phyloP scores from a whole-genome alignment of 495 filamentous ascomycete species.

The Astrothelium macrocarpum region DNA sequence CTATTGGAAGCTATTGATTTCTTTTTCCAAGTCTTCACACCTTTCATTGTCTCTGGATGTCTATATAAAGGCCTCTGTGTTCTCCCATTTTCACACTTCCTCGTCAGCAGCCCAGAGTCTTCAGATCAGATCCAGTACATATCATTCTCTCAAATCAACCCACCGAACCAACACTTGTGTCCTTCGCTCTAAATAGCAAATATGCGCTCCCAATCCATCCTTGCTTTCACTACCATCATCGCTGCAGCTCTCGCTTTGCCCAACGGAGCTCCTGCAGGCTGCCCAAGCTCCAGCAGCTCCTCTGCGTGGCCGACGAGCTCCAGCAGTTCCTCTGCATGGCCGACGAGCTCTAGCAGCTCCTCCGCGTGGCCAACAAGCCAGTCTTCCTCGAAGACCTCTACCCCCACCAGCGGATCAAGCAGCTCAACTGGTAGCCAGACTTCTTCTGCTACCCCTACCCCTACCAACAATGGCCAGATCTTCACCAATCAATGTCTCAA shows the following conservation, averaged over 20 bases:
- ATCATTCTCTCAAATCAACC: not conserved
- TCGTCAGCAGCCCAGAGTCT: not conserved
- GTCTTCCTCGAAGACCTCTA: not conserved
- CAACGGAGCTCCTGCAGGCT: not conserved
- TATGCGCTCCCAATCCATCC: not conserved
- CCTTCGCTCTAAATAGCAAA: not conserved
- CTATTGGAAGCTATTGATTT: not conserved
- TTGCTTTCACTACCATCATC: conserved; percentile 1
- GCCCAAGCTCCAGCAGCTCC: not conserved
- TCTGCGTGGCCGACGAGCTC: not conserved
- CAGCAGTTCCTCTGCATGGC: not conserved
- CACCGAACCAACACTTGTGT: not conserved
- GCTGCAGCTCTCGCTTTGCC: not conserved
- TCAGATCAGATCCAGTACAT: not conserved
- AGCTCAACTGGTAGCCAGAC: too few relatives aligned
- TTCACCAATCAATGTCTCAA: not conserved
- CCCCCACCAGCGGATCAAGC: not conserved
- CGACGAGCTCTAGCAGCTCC: not conserved
- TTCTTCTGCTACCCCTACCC: conserved; percentile 1
- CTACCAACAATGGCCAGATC: not conserved
- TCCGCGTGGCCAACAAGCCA: not conserved
- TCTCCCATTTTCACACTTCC: not conserved
- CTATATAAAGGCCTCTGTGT: not conserved
- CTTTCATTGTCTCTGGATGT: not conserved
- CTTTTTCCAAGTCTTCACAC: not conserved